phyloP scores from a whole-genome alignment of 2,329 filamentous ascomycete genomes.

The Nigrospora sphaerica region DNA sequence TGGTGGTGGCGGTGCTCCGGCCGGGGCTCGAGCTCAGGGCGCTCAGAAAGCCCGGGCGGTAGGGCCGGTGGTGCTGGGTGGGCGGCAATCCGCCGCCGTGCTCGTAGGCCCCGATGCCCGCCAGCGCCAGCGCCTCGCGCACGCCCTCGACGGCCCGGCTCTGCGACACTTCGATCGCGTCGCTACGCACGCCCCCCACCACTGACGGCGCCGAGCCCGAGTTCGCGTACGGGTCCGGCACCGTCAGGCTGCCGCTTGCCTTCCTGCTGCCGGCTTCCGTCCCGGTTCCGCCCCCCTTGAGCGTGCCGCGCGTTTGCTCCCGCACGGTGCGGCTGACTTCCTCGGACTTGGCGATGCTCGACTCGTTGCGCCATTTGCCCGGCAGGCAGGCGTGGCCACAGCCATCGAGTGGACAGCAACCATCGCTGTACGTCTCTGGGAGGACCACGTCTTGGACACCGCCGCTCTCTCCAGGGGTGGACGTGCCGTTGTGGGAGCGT shows the following conservation, averaged over 20 bases:
- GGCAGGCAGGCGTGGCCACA: conserved; percentile 59
- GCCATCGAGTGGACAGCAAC: conserved; percentile 58
- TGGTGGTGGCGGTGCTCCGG: conserved; percentile 6
- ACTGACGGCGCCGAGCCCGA: conserved; percentile 9
- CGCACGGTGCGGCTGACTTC: conserved; percentile 42
- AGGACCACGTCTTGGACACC: conserved; percentile 11
- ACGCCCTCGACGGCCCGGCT: conserved; percentile 55
- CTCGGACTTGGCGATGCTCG: conserved; percentile 35
- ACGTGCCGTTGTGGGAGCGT: not conserved
- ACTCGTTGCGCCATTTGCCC: conserved; percentile 45
- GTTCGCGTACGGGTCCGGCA: conserved; percentile 5
- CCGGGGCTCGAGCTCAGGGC: conserved; percentile 46
- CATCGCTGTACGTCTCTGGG: conserved; percentile 37
- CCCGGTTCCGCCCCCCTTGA: not conserved
- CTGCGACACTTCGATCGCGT: conserved; percentile 48
- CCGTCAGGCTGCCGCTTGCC: conserved; percentile 7
- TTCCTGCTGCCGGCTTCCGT: conserved; percentile 8
- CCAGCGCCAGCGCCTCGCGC: conserved; percentile 40
- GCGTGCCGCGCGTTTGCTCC: conserved; percentile 28
- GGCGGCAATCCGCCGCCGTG: conserved; percentile 5
- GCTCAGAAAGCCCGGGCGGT: conserved; percentile 28
- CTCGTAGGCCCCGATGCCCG: conserved; percentile 11
- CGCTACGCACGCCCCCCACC: conserved; percentile 31
- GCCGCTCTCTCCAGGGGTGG: conserved; percentile 4
- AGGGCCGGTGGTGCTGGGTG: not conserved